These are phyloP conservation scores for Litchi chinensis DNA, from an alignment of 345 rosid genomes.

Conservation along the genomic window DNA sequence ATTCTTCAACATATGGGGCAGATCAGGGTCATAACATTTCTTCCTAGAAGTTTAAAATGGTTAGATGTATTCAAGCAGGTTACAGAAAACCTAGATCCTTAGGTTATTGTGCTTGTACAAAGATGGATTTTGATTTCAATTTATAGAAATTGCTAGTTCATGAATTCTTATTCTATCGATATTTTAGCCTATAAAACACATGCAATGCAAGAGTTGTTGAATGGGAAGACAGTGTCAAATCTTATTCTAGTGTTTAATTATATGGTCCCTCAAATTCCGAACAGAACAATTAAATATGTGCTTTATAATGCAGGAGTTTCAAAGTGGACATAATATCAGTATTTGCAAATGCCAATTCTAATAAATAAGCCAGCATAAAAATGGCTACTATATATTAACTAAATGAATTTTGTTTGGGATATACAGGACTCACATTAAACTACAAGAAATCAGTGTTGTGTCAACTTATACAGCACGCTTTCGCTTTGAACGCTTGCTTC, in stretches of 20 bases:
- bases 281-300: neutral
- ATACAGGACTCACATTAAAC: conserved; percentile 47
- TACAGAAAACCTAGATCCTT: conserved; percentile 9
- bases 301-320: conserved; percentile 11
- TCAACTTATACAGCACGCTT: conserved; percentile 71
- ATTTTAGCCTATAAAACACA: conserved; percentile 8
- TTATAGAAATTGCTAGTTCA: neutral
- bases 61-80: conserved; percentile 31
- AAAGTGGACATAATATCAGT: conserved; percentile 13
- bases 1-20: conserved; percentile 12
- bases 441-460: conserved; percentile 29
- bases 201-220: neutral
- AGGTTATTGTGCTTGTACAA: conserved; percentile 32
- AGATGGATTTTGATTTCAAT: conserved; percentile 19
- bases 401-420: conserved; percentile 32
- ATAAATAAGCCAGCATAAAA: conserved; percentile 42
- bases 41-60: conserved; percentile 1
- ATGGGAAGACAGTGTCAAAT: neutral
- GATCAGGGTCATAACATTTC: conserved; percentile 1
- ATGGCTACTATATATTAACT: conserved; percentile 40
- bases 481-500: conserved; percentile 88
- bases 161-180: conserved; percentile 6
- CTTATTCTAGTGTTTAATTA: too few species aligned
- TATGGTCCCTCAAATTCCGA: neutral
- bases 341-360: conserved; percentile 26